These are phyloP conservation scores for Pseudogymnoascus pannorum DNA, from an alignment of 2,329 filamentous ascomycete species.

Conservation along the genomic window DNA sequence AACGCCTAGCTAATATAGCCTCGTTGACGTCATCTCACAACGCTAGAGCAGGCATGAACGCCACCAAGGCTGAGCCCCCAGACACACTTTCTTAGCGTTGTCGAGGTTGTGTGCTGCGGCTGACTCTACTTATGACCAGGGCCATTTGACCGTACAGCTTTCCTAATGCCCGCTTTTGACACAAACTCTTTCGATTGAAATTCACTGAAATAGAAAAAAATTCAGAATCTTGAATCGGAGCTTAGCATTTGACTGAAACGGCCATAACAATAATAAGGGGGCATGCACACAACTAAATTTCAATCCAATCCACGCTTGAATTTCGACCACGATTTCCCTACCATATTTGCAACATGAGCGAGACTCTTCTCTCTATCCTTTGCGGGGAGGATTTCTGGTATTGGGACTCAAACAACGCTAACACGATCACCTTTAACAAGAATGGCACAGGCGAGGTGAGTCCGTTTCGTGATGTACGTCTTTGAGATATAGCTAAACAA, in stretches of 20 bases:
- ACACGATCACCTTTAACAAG: not conserved
- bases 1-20: too few relatives aligned
- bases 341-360: not conserved
- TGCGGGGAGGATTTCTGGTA: not conserved
- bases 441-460: slow-evolving; percentile 6
- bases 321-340: not conserved
- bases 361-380: not conserved
- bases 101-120: not conserved
- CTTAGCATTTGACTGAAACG: not conserved
- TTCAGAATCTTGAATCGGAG: not conserved
- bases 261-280: not conserved
- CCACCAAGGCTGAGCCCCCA: not conserved
- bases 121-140: not conserved
- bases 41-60: not conserved
- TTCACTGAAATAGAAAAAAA: not conserved
- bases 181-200: not conserved
- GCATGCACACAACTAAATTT: not conserved
- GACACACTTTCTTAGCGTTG: not conserved
- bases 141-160: not conserved
- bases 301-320: not conserved
- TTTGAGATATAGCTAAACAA: slow-evolving; percentile 2
- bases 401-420: not conserved
- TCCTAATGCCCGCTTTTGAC: not conserved
- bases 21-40: not conserved
- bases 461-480: not conserved